Evolutionary conservation across 2,329 filamentous ascomycete genomes (phyloP), one percentile per base, ranked within the genome.

Genomic region (Akanthomyces muscarius): DNA sequence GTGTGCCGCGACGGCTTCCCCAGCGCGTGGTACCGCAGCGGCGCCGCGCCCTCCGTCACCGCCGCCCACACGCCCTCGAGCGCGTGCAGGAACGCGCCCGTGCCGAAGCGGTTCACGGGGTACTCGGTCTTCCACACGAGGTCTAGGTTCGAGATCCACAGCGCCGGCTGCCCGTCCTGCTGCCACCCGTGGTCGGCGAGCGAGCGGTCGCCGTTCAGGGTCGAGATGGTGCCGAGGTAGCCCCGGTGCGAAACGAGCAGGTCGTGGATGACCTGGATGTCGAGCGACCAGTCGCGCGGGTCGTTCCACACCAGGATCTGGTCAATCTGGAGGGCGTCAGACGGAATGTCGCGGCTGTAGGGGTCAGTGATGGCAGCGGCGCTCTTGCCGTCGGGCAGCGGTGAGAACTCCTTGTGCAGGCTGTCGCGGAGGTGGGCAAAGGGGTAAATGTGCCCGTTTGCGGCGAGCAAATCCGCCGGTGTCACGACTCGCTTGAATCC

Each of bases 271-370:
- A 98, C 79, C 72, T 96, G 90, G 2, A 87, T 86, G 74, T 98
- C 94, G 11, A 97, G 83, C 0, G 90, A 92, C 95, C 95, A 99
- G 78, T 99, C 95, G 62, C 95, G 86, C 4, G 95, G 93, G 75
- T 98, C 95, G 74, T 97, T 96, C 82, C 94, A 97, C 7, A 97
- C 89, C 70, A 98, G 89, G 33, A 98, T 86, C 33, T 93, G 92
- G 71, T 96, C 92, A 68, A 99, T 89, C 69, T 91, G 92, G 54
- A 94, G 81, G 11, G 80, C 75, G 11, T 78, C 71, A 0, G 61
- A 71, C 59, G 65, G 77, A 66, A 75, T 79, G 71, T 68, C 65
- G 8, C 65, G 69, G 47, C 74, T 71, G 63, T 75, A 73, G 6
- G 74, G 69, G 11, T 76, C 73, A 8, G 63, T 65, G 13, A 74